Evolutionary conservation across 1,284 basidiomycete genomes (phyloP), one percentile per base, ranked within the genome.

Genomic region (Moesziomyces parantarcticus): DNA sequence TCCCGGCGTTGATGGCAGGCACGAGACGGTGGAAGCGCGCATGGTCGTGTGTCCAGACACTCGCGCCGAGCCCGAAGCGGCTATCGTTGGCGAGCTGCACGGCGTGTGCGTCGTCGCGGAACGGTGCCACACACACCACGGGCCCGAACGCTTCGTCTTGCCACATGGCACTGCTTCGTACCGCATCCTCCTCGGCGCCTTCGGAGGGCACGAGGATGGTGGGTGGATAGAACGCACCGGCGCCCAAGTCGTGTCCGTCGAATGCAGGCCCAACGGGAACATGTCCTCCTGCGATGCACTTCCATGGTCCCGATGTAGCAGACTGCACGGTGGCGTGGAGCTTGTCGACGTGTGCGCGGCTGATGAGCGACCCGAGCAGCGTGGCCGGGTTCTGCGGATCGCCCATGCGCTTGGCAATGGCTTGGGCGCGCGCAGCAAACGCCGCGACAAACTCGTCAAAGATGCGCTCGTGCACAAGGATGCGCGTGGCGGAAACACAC

Each of bases 111-210:
- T 92, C 91, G 36, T 86, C 85, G n/a, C 43, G 34, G 46, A 60
- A 69, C 23, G 53, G 59, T 1, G 50, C 47, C 8, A 60, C 50
- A 5, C 91, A 88, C 3, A 92, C 88, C 8, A 92, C 91, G 1
- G 92, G 91, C 1, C 91, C 91, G 77, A 92, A 92, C 16, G 92
- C 86, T 80, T 93, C 92, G 82, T 93, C 91, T 75, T 88, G 85
- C 92, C 92, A 93, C 20, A 93, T 84, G 46, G 88, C 87, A 75
- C 91, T 60, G 40, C 51, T 43, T 5, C 61, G 50, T 1, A 66
- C 14, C 18, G 32, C 34, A n/a, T 18, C 25, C 26, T 55, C 87
- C 0, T 85, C 83, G 22, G 32, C 10, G 2, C 36, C 32, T 4
- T 29, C 87, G 0, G 85, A 82, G 20, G 51, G 59, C 1, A 41